Conservation (phyloP, 495 filamentous ascomycete species). For the Penicillium roqueforti region DNA sequence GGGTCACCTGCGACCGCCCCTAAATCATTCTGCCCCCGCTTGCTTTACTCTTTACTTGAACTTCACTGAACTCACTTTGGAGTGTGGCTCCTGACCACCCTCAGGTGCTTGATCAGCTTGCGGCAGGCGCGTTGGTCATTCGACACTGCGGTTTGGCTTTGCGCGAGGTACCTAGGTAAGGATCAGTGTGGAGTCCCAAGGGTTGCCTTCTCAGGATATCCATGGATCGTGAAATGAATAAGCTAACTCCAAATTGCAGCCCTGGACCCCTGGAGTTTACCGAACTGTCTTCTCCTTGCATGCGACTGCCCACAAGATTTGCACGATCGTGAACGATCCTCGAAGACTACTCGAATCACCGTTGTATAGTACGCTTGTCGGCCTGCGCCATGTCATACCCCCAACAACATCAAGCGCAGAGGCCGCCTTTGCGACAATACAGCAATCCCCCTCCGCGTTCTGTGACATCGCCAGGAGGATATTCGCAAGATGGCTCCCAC, state of each 20-base stretch:
- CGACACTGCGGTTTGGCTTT: background rate
- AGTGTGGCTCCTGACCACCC: background rate
- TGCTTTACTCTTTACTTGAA: background rate
- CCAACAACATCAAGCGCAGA: slow-evolving; percentile 26
- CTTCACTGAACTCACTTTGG: background rate
- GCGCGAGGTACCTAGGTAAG: background rate
- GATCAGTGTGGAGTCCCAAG: background rate
- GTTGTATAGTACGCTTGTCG: background rate
- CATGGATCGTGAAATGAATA: background rate
- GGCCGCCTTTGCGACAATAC: slow-evolving; percentile 51
- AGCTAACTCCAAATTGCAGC: background rate
- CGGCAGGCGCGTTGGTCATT: background rate
- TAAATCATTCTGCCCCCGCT: slow-evolving; percentile 7
- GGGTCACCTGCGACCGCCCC: slow-evolving; percentile 11
- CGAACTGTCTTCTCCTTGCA: slow-evolving; percentile 17
- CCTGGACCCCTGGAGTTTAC: background rate
- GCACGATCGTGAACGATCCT: background rate
- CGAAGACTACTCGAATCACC: background rate
- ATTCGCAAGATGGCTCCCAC: slow-evolving; percentile 47
- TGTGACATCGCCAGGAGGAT: slow-evolving; percentile 28
- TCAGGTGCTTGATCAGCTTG: background rate
- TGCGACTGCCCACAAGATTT: slow-evolving; percentile 10
- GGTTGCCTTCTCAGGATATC: background rate
- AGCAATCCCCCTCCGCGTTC: slow-evolving; percentile 33
- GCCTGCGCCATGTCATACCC: slow-evolving; percentile 34